These are phyloP conservation scores for Colletotrichum tabaci DNA, from an alignment of 2,329 filamentous ascomycete species.

Conservation along the genomic window DNA sequence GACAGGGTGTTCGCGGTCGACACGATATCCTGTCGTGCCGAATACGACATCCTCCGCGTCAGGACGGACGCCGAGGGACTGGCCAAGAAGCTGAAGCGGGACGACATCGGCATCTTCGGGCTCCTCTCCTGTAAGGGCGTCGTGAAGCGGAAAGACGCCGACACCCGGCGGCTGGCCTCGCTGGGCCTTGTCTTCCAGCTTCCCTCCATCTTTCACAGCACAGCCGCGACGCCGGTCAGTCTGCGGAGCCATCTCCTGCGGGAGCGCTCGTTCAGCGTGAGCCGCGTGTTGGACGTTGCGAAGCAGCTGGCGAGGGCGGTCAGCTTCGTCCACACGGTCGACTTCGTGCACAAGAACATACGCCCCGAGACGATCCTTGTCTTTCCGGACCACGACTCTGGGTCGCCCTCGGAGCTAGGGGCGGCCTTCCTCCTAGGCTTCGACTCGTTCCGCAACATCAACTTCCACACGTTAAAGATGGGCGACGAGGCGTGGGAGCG, in stretches of 20 bases:
- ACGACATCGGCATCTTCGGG: not conserved
- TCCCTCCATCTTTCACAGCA: not conserved
- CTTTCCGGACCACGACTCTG: constrained; percentile 42
- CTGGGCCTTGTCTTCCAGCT: constrained; percentile 6
- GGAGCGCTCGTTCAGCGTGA: constrained; percentile 1
- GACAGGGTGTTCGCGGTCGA: not conserved
- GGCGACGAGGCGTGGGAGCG: constrained; percentile 58
- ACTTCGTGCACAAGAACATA: constrained; percentile 64
- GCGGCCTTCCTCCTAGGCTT: constrained; percentile 62
- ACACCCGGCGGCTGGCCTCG: not conserved
- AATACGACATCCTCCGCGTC: not conserved
- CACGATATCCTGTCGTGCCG: not conserved
- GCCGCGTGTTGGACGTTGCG: constrained; percentile 47
- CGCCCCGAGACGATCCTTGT: constrained; percentile 58
- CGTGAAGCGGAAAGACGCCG: not conserved
- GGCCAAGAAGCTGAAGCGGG: not conserved
- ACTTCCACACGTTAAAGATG: constrained; percentile 47
- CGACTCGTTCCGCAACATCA: constrained; percentile 55
- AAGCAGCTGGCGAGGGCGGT: constrained; percentile 52
- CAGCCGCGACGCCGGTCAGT: not conserved
- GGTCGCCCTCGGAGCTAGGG: not conserved
- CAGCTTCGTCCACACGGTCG: constrained; percentile 53
- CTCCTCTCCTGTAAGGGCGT: constrained; percentile 4
- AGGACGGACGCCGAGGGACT: not conserved
- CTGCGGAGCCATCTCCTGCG: not conserved